Base-by-base conservation (phyloP, 306 rosid genomes). In the Aeschynomene evenia region DNA sequence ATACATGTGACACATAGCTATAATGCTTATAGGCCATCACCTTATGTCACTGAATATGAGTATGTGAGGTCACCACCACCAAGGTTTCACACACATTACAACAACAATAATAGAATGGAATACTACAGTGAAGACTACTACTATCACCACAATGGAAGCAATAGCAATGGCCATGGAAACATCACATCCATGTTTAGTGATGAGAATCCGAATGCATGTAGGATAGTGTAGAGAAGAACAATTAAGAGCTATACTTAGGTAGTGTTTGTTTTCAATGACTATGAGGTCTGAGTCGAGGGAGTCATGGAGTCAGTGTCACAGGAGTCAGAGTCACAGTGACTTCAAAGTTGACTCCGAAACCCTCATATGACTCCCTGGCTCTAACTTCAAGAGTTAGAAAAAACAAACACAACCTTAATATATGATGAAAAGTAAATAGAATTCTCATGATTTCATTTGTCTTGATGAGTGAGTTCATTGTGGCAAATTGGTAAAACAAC, bases 181-280 rank as follows among this genome's bases (percentile, higher is more conserved):
- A 80, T 91, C 72, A 88, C 87, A 21, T 88, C 96, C 37, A 76
- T 91, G 37, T 88, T 91, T 62, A 91, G 96, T 11, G 97, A 91
- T 34, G 96, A 91, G 80, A 91, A 91, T 85, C 97, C 97, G n/a
- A 88, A 91, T 50, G 89, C 96, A 6, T 91, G 97, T 67, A 80
- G 73, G 4, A 68, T 88, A 81, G 82, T 88, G 81, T 91, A 85
- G 67, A 85, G 67, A 54, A 83, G 57, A 54, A 70, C 12, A 6
- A 1, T n/a, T 29, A 26, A 8, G 42, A 70, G 56, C 16, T 63
- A 4, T 14, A 22, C 26, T 42, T 33, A 10, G 16, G 43, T n/a
- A n/a, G n/a, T n/a, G n/a, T n/a, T n/a, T n/a, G n/a, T n/a, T n/a
- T n/a, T n/a, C n/a, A n/a, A n/a, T n/a, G n/a, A n/a, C n/a, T n/a